Evolutionary conservation across 371 early-diverging fungal species (phyloP), one percentile per base, ranked within the genome.

Genomic region (Gilbertella persicaria): DNA sequence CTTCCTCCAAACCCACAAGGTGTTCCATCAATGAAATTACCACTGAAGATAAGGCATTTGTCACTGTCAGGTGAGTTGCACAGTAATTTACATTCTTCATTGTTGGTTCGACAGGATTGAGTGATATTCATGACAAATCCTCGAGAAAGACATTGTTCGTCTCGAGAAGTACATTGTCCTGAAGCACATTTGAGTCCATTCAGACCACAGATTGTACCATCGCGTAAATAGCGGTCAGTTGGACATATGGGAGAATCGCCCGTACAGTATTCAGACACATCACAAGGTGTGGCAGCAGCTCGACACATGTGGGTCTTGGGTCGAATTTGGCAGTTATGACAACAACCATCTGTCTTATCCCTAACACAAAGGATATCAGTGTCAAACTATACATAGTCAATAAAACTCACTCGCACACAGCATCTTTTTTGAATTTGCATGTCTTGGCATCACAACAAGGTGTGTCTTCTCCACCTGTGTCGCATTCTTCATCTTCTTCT

Each of bases 401-500:
- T 17, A 28, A 0, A 1, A 69, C 69, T 63, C 75, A 81, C 82
- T 79, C 83, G 75, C 96, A 96, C 4, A 81, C 69, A 5, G 97
- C 92, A 3, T 80, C 83, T 14, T 64, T 17, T 52, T 85, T 91
- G 38, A 92, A 75, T 67, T 87, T 92, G 66, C 97, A 97, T 1
- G 90, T 90, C 0, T 64, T 57, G 1, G 80, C 73, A 64, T 91
- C 84, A 64, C 98, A 97, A 75, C 98, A 96, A 4, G 80, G 77
- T 24, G 82, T 85, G n/a, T 80, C 86, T 26, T 70, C 49, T 5
- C 85, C 83, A 10, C 92, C 94, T 53, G 95, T 93, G 65, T 98
- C 98, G 67, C 98, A 98, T 30, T 98, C 90, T 69, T 98, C 98
- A 43, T 87, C 89, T 0, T 65, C 67, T 69, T 97, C 98, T 51